Evolutionary conservation across 2,329 filamentous ascomycete species (phyloP).

Genomic region (Phaeosphaeriaceae sp.): DNA sequence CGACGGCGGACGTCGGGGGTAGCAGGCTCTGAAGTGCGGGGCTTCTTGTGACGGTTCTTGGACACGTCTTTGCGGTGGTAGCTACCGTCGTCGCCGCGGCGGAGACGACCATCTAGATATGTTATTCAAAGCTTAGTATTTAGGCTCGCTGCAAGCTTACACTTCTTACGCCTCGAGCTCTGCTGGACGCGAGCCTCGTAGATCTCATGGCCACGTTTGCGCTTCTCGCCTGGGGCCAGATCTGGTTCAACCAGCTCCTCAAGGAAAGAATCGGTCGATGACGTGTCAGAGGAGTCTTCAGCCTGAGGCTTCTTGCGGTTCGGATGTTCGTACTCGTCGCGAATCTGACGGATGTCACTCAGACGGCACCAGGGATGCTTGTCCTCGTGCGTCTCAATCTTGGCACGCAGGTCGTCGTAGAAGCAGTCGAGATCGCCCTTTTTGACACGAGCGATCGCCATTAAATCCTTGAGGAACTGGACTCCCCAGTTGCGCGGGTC

Average conservation of each 20-base stretch:
- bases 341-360: conserved; percentile 39
- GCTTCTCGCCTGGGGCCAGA: conserved; percentile 25
- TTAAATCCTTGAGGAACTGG: conserved; percentile 44
- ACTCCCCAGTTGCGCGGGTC: conserved; percentile 47
- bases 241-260: conserved; percentile 39
- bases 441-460: conserved; percentile 39
- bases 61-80: conserved; percentile 35
- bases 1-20: conserved; percentile 1
- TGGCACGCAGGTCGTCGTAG: conserved; percentile 33
- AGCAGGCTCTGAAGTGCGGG: conserved; percentile 8
- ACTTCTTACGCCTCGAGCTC: conserved; percentile 33
- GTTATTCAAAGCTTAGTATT: conserved; percentile 4
- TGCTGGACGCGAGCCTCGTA: conserved; percentile 36
- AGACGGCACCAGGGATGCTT: conserved; percentile 43
- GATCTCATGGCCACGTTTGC: conserved; percentile 29
- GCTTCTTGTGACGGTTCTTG: conserved; percentile 16
- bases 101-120: conserved; percentile 30
- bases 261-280: conserved; percentile 37
- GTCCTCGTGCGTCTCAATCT: conserved; percentile 30
- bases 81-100: conserved; percentile 31
- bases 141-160: conserved; percentile 15
- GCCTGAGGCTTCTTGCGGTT: conserved; percentile 13
- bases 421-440: conserved; percentile 32
- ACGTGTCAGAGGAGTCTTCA: conserved; percentile 21
- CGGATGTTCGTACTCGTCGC: conserved; percentile 38